These are phyloP conservation scores for Arachnopeziza araneosa DNA, from an alignment of 2,329 filamentous ascomycete genomes.

Conservation along the genomic window DNA sequence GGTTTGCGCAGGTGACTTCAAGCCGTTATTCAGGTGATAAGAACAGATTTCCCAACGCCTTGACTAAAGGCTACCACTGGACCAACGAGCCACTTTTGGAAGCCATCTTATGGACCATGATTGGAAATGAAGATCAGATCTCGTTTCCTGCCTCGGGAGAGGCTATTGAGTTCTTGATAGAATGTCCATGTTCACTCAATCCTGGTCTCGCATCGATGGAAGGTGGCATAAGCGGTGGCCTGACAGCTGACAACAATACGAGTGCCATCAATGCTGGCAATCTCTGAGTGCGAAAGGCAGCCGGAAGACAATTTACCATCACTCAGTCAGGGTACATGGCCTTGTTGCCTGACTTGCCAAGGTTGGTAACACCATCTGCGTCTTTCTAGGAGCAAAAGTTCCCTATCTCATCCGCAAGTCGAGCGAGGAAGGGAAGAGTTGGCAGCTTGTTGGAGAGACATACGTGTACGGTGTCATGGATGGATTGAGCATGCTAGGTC, in stretches of 20 bases:
- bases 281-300: not conserved
- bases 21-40: not conserved
- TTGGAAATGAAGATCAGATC: not conserved
- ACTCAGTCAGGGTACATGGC: constrained; percentile 5
- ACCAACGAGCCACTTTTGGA: not conserved
- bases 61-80: not conserved
- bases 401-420: constrained; percentile 3
- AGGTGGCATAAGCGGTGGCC: not conserved
- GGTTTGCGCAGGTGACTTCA: not conserved
- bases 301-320: constrained; percentile 4
- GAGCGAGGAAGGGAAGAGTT: not conserved
- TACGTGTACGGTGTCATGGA: constrained; percentile 18
- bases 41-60: not conserved
- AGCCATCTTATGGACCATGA: not conserved
- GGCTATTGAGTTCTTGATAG: not conserved
- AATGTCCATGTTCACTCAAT: not conserved
- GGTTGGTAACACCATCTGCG: constrained; percentile 3
- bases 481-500: not conserved
- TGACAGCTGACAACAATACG: not conserved
- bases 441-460: constrained; percentile 4
- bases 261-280: not conserved
- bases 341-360: constrained; percentile 1
- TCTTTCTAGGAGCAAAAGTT: constrained; percentile 6
- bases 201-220: not conserved
- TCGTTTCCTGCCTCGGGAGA: not conserved